Conservation (phyloP, 2,329 filamentous ascomycete genomes). For the Monascus ruber region DNA sequence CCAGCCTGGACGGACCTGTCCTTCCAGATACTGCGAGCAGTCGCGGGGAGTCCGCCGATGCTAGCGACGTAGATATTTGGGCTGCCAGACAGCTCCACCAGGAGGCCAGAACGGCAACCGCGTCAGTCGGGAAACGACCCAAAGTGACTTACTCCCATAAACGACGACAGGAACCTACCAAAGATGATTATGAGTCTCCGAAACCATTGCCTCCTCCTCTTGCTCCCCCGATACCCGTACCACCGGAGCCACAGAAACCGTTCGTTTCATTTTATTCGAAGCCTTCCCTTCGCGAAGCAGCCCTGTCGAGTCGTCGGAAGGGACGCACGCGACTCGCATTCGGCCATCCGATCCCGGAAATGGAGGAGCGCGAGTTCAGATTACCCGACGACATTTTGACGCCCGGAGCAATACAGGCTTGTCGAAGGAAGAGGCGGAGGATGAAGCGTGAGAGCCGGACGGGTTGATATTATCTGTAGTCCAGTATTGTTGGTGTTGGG, state of each 20-base stretch:
- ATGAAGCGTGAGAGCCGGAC: constrained; percentile 18
- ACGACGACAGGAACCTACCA: constrained; percentile 11
- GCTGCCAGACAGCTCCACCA: constrained; percentile 65
- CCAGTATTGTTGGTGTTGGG: too few species aligned
- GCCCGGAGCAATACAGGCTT: constrained; percentile 29
- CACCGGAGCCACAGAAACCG: constrained; percentile 39
- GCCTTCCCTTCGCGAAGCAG: constrained; percentile 65
- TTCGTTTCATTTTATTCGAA: constrained; percentile 84
- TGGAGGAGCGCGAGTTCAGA: constrained; percentile 59
- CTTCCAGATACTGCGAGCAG: constrained; percentile 16
- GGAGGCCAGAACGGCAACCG: constrained; percentile 49
- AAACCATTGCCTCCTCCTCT: constrained; percentile 7
- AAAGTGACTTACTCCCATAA: constrained; percentile 6
- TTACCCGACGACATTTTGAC: constrained; percentile 53
- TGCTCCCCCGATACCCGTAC: constrained; percentile 11
- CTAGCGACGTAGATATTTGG: constrained; percentile 58
- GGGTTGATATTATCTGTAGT: too few species aligned
- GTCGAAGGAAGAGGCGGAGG: constrained; percentile 26
- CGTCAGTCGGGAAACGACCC: constrained; percentile 27
- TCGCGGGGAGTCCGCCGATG: constrained; percentile 48
- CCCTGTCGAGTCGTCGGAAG: constrained; percentile 60
- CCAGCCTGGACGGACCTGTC: constrained; percentile 5
- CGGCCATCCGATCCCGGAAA: constrained; percentile 68
- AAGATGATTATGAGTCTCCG: constrained; percentile 12
- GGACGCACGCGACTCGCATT: constrained; percentile 65